Evolutionary conservation across 805 yeast genomes (phyloP).

Genomic region (Cyberlindnera bimundalis): DNA sequence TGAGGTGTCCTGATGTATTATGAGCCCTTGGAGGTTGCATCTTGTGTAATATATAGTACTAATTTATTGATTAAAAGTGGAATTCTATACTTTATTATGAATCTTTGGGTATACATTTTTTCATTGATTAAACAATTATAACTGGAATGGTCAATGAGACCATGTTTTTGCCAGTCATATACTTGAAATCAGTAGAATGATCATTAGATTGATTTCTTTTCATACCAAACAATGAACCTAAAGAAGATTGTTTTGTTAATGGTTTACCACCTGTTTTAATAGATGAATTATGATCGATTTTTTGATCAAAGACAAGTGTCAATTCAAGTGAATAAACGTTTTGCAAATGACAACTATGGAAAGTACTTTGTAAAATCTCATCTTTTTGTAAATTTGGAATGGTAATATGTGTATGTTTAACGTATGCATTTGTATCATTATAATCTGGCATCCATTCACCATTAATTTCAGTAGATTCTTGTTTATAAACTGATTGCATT

Average conservation of each 20-base stretch:
- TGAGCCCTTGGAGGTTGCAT: too few species aligned
- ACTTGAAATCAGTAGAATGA: too few species aligned
- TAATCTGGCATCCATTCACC: conserved; percentile 23
- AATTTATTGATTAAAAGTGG: too few species aligned
- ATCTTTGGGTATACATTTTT: not conserved
- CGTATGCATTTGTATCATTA: conserved; percentile 3
- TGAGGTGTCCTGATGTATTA: too few species aligned
- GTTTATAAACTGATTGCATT: conserved; percentile 10
- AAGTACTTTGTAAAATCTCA: conserved; percentile 15
- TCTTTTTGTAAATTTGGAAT: conserved; percentile 11
- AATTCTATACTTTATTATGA: too few species aligned
- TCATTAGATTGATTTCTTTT: conserved; percentile 5
- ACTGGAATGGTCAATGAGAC: too few species aligned
- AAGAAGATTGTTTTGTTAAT: not conserved
- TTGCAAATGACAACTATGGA: conserved; percentile 24
- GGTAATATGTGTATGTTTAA: conserved; percentile 6
- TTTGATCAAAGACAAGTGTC: conserved; percentile 8
- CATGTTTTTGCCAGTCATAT: too few species aligned
- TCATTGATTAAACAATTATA: too few species aligned
- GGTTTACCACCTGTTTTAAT: too few species aligned
- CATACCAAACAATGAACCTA: conserved; percentile 2
- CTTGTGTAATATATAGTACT: too few species aligned
- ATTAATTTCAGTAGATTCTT: not conserved
- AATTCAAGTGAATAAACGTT: conserved; percentile 19
- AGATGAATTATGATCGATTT: not conserved